Evolutionary conservation across 1,284 basidiomycete species (phyloP).

Genomic region (Fomitopsis pinicola): DNA sequence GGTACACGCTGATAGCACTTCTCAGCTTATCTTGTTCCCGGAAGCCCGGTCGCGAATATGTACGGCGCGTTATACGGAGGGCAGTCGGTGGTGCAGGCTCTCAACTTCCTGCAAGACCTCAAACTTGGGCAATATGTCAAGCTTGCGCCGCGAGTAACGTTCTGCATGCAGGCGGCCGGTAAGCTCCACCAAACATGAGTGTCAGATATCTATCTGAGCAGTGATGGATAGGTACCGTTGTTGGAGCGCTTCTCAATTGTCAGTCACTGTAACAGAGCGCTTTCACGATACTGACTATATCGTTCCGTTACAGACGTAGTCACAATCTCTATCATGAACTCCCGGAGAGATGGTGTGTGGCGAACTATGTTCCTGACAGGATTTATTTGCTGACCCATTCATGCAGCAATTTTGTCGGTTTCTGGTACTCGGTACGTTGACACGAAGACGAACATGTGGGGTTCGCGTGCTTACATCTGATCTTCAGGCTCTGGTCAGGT

Average conservation of each 20-base stretch:
- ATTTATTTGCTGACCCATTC: not conserved
- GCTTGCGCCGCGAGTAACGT: slow-evolving; percentile 57
- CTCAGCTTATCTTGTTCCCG: slow-evolving; percentile 33
- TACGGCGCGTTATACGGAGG: slow-evolving; percentile 45
- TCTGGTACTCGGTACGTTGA: slow-evolving; percentile 20
- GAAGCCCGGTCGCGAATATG: slow-evolving; percentile 45
- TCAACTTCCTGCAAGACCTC: slow-evolving; percentile 42
- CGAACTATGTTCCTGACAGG: not conserved
- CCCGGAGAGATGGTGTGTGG: slow-evolving; percentile 32
- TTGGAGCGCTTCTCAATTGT: slow-evolving; percentile 10
- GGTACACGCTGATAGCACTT: not conserved
- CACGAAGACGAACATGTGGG: not conserved
- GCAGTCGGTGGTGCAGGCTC: slow-evolving; percentile 31
- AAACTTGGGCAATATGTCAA: slow-evolving; percentile 53
- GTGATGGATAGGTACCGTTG: slow-evolving; percentile 2
- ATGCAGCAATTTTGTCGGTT: slow-evolving; percentile 25
- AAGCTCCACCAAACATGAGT: not conserved
- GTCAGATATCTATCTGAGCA: not conserved
- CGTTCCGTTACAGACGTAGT: slow-evolving; percentile 30
- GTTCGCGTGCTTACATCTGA: too few species aligned
- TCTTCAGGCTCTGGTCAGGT: slow-evolving; percentile 39
- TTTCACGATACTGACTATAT: not conserved
- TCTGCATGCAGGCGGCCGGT: slow-evolving; percentile 43
- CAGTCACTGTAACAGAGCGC: not conserved
- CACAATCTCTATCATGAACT: slow-evolving; percentile 45